Evolutionary conservation across 306 rosid genomes (phyloP).

Genomic region (Morella rubra): DNA sequence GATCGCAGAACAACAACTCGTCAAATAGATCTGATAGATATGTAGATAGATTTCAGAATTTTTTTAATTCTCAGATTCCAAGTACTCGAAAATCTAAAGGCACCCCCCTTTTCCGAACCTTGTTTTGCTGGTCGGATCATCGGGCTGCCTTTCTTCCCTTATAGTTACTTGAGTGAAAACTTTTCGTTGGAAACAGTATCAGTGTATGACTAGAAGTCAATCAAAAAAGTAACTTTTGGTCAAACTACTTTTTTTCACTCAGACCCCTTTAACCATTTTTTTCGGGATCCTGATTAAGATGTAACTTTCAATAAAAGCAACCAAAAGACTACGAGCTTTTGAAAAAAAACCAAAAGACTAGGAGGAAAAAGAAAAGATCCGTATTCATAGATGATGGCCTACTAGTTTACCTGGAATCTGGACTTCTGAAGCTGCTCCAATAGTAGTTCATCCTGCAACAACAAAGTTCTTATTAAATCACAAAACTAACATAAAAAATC

Average conservation of each 20-base stretch:
- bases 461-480: not conserved
- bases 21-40: no score
- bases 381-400: not conserved
- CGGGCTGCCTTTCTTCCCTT: not conserved
- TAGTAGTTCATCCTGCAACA: conserved; percentile 59
- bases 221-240: not conserved
- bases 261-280: not conserved
- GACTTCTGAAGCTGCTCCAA: conserved; percentile 57
- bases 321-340: conserved; percentile 1
- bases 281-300: not conserved
- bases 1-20: no score
- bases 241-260: not conserved
- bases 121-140: conserved; percentile 2
- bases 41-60: no score
- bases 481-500: no score
- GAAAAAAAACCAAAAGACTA: not conserved
- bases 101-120: conserved; percentile 4
- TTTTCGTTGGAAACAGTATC: not conserved
- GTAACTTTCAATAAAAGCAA: not conserved
- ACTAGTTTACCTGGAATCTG: conserved; percentile 51
- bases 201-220: not conserved
- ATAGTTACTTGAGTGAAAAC: not conserved
- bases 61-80: no score
- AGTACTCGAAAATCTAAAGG: not conserved
- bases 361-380: conserved; percentile 10